Evolutionary conservation across 2,329 filamentous ascomycete genomes (phyloP).

Genomic region (Apiospora aurea): DNA sequence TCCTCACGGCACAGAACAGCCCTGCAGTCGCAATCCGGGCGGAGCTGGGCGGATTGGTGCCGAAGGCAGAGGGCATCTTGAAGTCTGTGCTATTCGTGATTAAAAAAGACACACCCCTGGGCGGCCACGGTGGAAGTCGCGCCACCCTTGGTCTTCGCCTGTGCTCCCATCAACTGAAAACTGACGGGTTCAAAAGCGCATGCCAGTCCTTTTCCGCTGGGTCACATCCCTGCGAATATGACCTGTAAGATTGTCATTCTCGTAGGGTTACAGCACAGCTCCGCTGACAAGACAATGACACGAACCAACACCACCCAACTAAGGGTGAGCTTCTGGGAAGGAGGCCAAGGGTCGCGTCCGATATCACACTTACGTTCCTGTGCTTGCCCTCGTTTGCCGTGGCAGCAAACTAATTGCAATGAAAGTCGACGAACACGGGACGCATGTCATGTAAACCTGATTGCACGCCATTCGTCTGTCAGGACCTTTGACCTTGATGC

Average conservation of each 20-base stretch:
- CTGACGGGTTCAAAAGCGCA: not conserved
- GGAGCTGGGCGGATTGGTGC: not conserved
- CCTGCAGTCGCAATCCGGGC: not conserved
- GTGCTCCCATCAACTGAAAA: not conserved
- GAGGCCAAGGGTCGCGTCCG: not conserved
- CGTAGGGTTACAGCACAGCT: slow-evolving; percentile 14
- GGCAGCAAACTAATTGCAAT: not conserved
- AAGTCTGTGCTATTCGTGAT: not conserved
- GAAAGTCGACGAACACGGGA: not conserved
- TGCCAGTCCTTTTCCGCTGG: not conserved
- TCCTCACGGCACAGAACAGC: not conserved
- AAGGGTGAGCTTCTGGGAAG: not conserved
- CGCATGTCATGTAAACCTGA: not conserved
- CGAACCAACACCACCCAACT: not conserved
- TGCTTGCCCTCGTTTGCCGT: slow-evolving; percentile 2
- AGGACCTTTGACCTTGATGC: not conserved
- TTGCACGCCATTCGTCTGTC: not conserved
- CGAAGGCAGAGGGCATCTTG: not conserved
- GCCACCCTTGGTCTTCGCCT: slow-evolving; percentile 6
- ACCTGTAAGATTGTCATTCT: slow-evolving; percentile 14
- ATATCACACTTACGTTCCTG: not conserved
- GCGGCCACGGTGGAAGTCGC: not conserved
- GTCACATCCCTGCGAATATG: not conserved
- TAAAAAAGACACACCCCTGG: not conserved
- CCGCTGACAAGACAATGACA: slow-evolving; percentile 18